Percentiles rank a stretch among this genome's conserved stretches.
These are phyloP conservation scores for Mucor sp. DNA, from an alignment of 371 early-diverging fungal genomes.

Conservation along the genomic window DNA sequence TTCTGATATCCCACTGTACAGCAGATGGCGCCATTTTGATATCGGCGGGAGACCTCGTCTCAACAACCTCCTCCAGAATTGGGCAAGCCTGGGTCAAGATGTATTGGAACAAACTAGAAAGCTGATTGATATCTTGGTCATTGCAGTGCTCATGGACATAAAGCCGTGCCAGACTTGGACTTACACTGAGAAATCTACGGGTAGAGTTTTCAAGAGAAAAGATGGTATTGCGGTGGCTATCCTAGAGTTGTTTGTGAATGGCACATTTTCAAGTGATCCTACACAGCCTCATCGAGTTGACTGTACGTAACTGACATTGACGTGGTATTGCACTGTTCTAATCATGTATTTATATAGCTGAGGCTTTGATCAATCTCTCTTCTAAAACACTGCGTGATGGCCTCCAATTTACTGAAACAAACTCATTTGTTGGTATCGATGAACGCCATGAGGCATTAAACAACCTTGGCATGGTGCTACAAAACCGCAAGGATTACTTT, in stretches of 20 bases:
- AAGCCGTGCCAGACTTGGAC: slow-evolving; percentile 86
- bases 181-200: slow-evolving; percentile 63
- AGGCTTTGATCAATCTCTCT: slow-evolving; percentile 58
- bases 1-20: slow-evolving; percentile 77
- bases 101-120: slow-evolving; percentile 69
- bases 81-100: slow-evolving; percentile 47
- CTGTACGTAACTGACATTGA: slow-evolving; percentile 38
- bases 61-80: slow-evolving; percentile 55
- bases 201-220: slow-evolving; percentile 62
- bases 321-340: not conserved
- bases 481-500: slow-evolving; percentile 47
- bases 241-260: slow-evolving; percentile 79
- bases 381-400: slow-evolving; percentile 58
- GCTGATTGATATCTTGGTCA: slow-evolving; percentile 82
- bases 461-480: slow-evolving; percentile 60
- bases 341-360: slow-evolving; percentile 26
- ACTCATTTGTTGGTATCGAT: slow-evolving; percentile 78
- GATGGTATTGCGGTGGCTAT: slow-evolving; percentile 91
- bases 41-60: slow-evolving; percentile 63
- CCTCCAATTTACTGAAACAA: slow-evolving; percentile 75
- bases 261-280: slow-evolving; percentile 73
- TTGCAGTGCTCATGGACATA: slow-evolving; percentile 88
- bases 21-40: slow-evolving; percentile 91
- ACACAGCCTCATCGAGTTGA: slow-evolving; percentile 76
- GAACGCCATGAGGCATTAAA: slow-evolving; percentile 77